A percentile compares a stretch with the other conserved stretches of the same genome.
phyloP scores from a whole-genome alignment of 2,329 filamentous ascomycete genomes.

The Stachybotrys chartarum region DNA sequence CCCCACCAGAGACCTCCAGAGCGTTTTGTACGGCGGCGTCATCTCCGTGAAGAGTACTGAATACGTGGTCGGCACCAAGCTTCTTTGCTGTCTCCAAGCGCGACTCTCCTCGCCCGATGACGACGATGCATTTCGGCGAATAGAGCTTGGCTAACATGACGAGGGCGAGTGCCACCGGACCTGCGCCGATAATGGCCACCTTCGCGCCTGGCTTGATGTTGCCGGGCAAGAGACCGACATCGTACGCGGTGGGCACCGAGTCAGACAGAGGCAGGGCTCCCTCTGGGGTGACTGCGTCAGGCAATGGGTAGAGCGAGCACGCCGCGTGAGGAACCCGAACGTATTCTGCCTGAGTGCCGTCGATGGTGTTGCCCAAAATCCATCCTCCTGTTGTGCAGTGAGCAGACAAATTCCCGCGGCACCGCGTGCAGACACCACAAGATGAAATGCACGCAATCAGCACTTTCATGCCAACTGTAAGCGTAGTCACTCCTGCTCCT shows the following conservation, averaged over 20 bases:
- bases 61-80: conserved; percentile 40
- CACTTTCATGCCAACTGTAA: conserved; percentile 42
- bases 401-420: conserved; percentile 41
- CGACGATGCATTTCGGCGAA: conserved; percentile 41
- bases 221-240: conserved; percentile 45
- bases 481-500: conserved; percentile 35
- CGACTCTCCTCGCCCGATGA: conserved; percentile 41
- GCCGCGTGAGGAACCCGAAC: conserved; percentile 45
- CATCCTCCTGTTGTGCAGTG: conserved; percentile 48
- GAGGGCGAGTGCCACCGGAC: conserved; percentile 48
- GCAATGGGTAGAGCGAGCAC: conserved; percentile 37
- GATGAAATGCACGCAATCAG: conserved; percentile 43
- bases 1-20: conserved; percentile 36
- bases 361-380: conserved; percentile 44
- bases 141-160: conserved; percentile 49
- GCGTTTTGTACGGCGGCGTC: conserved; percentile 29
- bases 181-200: conserved; percentile 47
- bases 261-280: conserved; percentile 45
- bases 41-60: conserved; percentile 19
- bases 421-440: conserved; percentile 44
- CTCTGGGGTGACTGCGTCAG: conserved; percentile 30
- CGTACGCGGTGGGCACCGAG: conserved; percentile 48
- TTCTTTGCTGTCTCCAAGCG: conserved; percentile 37
- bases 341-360: conserved; percentile 51
- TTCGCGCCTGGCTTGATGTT: conserved; percentile 43